Percentiles rank a stretch among this genome's conserved stretches.
These are phyloP conservation scores for Nannochloris sp. DNA, from an alignment of 139 green algal species.

Conservation along the genomic window DNA sequence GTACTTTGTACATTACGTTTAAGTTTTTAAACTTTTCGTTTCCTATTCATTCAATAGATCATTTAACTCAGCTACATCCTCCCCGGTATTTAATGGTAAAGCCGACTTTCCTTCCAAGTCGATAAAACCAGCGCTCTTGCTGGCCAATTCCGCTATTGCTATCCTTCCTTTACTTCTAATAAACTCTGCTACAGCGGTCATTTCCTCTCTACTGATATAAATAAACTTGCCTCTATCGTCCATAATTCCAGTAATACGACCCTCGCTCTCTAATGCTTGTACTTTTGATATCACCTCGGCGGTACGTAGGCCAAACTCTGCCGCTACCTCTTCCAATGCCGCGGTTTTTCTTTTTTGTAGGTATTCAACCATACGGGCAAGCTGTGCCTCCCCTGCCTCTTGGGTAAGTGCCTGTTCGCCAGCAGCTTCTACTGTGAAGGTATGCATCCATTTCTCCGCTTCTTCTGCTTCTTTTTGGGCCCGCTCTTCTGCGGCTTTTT, in stretches of 20 bases:
- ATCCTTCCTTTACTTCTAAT: slow-evolving; percentile 64
- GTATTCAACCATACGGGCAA: slow-evolving; percentile 60
- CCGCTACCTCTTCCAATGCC: slow-evolving; percentile 76
- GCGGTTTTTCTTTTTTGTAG: slow-evolving; percentile 75
- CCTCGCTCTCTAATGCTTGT: slow-evolving; percentile 61
- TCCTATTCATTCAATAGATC: not conserved
- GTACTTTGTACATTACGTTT: not conserved
- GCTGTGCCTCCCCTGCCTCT: slow-evolving; percentile 38
- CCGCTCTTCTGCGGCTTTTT: slow-evolving; percentile 46
- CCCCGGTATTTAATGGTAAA: not conserved
- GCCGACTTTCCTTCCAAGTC: slow-evolving; percentile 7
- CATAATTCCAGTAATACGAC: slow-evolving; percentile 81
- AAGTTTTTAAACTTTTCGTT: slow-evolving; percentile 1
- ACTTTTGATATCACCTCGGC: slow-evolving; percentile 75
- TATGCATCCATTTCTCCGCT: slow-evolving; percentile 69
- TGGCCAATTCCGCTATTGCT: slow-evolving; percentile 73
- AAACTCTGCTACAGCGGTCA: slow-evolving; percentile 73
- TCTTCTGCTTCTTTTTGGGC: slow-evolving; percentile 54
- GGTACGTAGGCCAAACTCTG: slow-evolving; percentile 75
- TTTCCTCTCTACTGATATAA: slow-evolving; percentile 85
- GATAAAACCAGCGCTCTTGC: slow-evolving; percentile 19
- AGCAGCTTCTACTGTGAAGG: slow-evolving; percentile 62
- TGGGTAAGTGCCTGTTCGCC: slow-evolving; percentile 38
- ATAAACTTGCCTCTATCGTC: slow-evolving; percentile 96
- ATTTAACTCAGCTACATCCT: not conserved